Percentiles rank a stretch among this genome's conserved stretches.
Evolutionary conservation across 495 filamentous ascomycete genomes (phyloP).

Genomic region (Aspergillus ellipticus): DNA sequence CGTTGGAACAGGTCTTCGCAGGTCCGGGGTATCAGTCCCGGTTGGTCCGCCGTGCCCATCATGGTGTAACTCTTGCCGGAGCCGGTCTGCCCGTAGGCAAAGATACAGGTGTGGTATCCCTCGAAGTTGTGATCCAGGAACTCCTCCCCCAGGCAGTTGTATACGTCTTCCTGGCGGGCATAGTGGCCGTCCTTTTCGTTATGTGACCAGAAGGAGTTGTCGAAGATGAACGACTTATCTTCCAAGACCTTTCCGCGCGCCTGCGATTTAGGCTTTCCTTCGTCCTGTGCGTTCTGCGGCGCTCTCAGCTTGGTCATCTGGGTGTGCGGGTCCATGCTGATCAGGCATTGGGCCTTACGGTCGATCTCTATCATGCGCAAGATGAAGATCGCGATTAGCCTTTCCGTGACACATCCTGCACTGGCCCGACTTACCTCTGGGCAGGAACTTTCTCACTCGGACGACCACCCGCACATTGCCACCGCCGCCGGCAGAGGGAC

Average conservation of each 20-base stretch:
- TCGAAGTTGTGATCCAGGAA: slow-evolving; percentile 99
- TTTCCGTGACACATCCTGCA: not conserved
- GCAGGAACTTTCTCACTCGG: slow-evolving; percentile 82
- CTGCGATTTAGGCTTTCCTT: slow-evolving; percentile 63
- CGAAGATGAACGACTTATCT: slow-evolving; percentile 90
- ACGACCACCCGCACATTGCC: slow-evolving; percentile 96
- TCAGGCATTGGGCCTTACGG: slow-evolving; percentile 74
- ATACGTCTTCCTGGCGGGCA: slow-evolving; percentile 86
- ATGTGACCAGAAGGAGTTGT: slow-evolving; percentile 98
- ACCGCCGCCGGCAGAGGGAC: slow-evolving; percentile 58
- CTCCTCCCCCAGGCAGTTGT: slow-evolving; percentile 90
- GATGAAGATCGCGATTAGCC: not conserved
- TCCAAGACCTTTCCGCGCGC: slow-evolving; percentile 71
- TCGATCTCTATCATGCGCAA: slow-evolving; percentile 61
- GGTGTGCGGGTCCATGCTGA: slow-evolving; percentile 81
- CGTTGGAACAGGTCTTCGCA: slow-evolving; percentile 95
- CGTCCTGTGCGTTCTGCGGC: slow-evolving; percentile 57
- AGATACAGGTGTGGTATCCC: slow-evolving; percentile 98
- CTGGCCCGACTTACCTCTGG: slow-evolving; percentile 62
- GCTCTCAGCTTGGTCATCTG: slow-evolving; percentile 70
- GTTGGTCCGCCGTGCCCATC: slow-evolving; percentile 90
- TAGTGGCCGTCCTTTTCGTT: slow-evolving; percentile 69
- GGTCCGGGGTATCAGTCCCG: slow-evolving; percentile 93
- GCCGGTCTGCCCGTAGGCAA: slow-evolving; percentile 97
- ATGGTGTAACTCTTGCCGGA: slow-evolving; percentile 98